A percentile compares a stretch with the other conserved stretches of the same genome.
Conservation (phyloP, 176 grass and related monocot species). For the Zea luxurians region DNA sequence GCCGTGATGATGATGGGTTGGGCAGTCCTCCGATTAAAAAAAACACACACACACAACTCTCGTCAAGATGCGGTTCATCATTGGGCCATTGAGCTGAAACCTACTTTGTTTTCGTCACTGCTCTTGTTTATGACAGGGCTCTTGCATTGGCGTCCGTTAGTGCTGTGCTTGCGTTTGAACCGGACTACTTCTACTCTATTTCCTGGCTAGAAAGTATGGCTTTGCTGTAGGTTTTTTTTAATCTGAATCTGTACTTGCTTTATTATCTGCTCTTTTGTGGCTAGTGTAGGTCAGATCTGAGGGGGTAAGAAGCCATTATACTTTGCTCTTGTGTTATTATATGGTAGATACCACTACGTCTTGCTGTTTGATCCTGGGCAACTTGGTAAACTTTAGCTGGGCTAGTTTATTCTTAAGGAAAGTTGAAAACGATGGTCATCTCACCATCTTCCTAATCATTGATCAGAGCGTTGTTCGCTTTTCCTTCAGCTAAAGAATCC, state of each 20-base stretch:
- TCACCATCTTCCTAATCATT: constrained; percentile 60
- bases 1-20: constrained; percentile 1
- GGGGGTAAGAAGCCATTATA: constrained; percentile 31
- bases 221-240: constrained; percentile 31
- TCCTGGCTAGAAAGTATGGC: constrained; percentile 23
- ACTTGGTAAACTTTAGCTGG: constrained; percentile 50
- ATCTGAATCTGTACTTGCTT: constrained; percentile 46
- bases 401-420: constrained; percentile 48
- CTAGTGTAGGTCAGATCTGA: constrained; percentile 44
- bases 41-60: neutral
- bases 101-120: neutral
- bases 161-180: constrained; percentile 31
- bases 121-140: constrained; percentile 9
- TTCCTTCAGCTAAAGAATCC: constrained; percentile 45
- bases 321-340: constrained; percentile 43
- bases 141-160: constrained; percentile 20
- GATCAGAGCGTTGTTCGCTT: constrained; percentile 32
- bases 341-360: constrained; percentile 45
- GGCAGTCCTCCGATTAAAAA: constrained; percentile 20
- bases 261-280: constrained; percentile 13
- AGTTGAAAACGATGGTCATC: constrained; percentile 56
- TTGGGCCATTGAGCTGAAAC: constrained; percentile 17
- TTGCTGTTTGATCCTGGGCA: constrained; percentile 51
- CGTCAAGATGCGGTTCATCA: constrained; percentile 28
- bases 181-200: constrained; percentile 32